Percentiles rank a stretch among this genome's conserved stretches.
Conservation (phyloP, 2,329 filamentous ascomycete genomes). For the Fusarium bulbicola region DNA sequence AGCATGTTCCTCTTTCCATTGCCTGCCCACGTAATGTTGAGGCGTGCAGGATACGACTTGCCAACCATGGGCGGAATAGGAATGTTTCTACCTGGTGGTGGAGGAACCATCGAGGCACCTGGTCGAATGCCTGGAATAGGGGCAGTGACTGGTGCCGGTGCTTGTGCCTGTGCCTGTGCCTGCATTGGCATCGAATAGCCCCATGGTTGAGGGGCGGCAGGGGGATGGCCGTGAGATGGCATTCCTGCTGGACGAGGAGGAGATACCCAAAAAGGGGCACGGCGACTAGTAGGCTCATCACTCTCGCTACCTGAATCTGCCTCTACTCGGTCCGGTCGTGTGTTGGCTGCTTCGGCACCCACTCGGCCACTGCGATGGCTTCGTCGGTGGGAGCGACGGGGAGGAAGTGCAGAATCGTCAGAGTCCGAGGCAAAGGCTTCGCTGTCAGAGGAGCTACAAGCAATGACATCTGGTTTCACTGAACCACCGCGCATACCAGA, state of each 20-base stretch:
- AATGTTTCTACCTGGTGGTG: slow-evolving; percentile 3
- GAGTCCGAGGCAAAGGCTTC: slow-evolving; percentile 38
- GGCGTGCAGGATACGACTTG: slow-evolving; percentile 35
- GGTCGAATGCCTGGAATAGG: neutral
- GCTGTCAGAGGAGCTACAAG: slow-evolving; percentile 32
- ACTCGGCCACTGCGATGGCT: slow-evolving; percentile 22
- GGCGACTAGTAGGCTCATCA: slow-evolving; percentile 4
- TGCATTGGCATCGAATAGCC: neutral
- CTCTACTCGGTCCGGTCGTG: slow-evolving; percentile 12
- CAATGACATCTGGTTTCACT: slow-evolving; percentile 31
- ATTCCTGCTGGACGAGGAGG: slow-evolving; percentile 12
- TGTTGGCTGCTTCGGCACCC: slow-evolving; percentile 17
- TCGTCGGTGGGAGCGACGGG: slow-evolving; percentile 14
- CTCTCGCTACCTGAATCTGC: slow-evolving; percentile 9
- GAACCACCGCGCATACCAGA: slow-evolving; percentile 19
- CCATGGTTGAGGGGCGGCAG: slow-evolving; percentile 17
- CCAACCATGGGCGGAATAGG: slow-evolving; percentile 6
- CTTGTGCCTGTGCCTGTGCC: neutral
- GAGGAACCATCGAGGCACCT: neutral
- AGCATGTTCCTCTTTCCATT: slow-evolving; percentile 45
- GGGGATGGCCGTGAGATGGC: slow-evolving; percentile 1
- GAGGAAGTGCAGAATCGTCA: slow-evolving; percentile 28
- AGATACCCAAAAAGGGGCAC: neutral
- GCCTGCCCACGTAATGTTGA: slow-evolving; percentile 42
- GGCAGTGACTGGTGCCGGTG: neutral